These are phyloP conservation scores for Raphanus sativus DNA, from an alignment of 345 rosid genomes.

Conservation along the genomic window DNA sequence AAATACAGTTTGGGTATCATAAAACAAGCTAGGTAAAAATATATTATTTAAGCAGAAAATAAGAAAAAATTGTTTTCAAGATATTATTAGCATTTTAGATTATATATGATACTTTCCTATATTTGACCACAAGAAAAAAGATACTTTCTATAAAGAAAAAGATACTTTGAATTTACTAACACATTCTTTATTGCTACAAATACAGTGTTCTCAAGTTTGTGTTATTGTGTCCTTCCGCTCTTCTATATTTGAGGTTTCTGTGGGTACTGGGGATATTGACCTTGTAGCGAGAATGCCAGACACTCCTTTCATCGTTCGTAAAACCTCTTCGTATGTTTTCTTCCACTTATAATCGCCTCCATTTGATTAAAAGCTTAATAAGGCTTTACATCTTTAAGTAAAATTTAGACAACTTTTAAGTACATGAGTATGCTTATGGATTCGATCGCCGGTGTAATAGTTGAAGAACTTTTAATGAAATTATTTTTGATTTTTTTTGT, in stretches of 20 bases:
- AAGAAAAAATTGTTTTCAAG: not conserved
- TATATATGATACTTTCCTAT: not conserved
- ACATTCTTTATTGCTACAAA: not conserved
- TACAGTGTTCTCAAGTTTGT: not conserved
- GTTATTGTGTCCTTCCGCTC: slow-evolving; percentile 1
- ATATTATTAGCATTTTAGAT: not conserved
- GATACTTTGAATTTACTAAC: not conserved
- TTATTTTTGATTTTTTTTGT: not conserved
- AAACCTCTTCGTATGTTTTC: slow-evolving; percentile 69
- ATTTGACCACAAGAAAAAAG: not conserved
- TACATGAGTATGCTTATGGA: not conserved
- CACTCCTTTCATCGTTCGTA: slow-evolving; percentile 74
- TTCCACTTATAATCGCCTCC: not conserved
- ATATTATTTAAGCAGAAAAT: not conserved
- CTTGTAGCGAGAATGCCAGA: slow-evolving; percentile 74
- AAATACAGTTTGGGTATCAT: not conserved
- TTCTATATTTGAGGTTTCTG: not conserved
- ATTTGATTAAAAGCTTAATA: not conserved
- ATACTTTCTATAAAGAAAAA: not conserved
- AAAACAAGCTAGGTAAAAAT: not conserved
- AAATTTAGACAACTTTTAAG: not conserved
- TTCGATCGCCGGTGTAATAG: not conserved
- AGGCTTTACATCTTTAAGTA: not conserved
- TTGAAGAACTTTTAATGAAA: not conserved
- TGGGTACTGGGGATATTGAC: no score